phyloP scores from a whole-genome alignment of 2,329 filamentous ascomycete species.

The Penicillium sp. region DNA sequence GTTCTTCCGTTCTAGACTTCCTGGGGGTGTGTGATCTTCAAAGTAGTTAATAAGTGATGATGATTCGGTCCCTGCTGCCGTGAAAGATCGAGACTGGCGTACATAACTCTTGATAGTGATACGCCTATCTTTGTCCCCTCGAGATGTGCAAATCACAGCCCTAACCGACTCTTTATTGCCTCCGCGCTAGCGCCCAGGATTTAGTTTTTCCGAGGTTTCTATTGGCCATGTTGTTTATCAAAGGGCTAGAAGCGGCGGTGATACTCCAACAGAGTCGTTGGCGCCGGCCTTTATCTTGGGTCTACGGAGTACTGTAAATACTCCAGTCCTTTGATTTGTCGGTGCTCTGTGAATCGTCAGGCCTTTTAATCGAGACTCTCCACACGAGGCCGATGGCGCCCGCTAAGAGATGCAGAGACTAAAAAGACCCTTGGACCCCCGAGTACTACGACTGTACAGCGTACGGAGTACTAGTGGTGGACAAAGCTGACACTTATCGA shows the following conservation, averaged over 20 bases:
- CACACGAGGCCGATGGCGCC: neutral
- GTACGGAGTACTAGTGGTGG: neutral
- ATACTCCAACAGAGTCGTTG: neutral
- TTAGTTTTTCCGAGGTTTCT: neutral
- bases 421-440: slow-evolving; percentile 7
- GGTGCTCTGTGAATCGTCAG: neutral
- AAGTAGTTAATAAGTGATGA: no score
- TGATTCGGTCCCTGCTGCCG: neutral
- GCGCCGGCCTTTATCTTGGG: slow-evolving; percentile 1
- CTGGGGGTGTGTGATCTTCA: neutral
- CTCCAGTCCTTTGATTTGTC: neutral
- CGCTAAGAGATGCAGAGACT: slow-evolving; percentile 5
- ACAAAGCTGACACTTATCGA: slow-evolving; percentile 16
- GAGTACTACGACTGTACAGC: no score
- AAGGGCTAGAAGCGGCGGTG: neutral
- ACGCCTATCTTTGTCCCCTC: neutral
- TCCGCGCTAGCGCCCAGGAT: neutral
- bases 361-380: neutral
- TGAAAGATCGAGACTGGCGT: no score
- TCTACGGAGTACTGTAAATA: neutral
- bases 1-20: neutral
- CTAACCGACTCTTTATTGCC: neutral
- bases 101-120: neutral
- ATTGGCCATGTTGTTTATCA: neutral
- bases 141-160: slow-evolving; percentile 2